These are phyloP conservation scores for Plantago major DNA, from an alignment of 257 asterid species.

Conservation along the genomic window DNA sequence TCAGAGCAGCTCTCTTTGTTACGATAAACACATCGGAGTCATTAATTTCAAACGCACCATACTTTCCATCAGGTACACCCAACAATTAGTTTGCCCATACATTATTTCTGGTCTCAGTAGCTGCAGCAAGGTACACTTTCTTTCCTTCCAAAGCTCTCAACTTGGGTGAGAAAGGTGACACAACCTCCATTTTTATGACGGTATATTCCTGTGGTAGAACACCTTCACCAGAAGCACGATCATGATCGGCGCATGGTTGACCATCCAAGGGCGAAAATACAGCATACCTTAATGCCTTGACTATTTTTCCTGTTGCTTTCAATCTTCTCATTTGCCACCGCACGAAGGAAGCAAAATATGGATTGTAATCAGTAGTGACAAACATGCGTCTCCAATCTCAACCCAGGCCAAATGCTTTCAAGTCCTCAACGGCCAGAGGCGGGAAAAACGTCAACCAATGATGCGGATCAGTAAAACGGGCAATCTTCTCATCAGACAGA, in stretches of 20 bases:
- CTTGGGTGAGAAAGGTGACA: slow-evolving; percentile 69
- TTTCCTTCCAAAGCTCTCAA: slow-evolving; percentile 70
- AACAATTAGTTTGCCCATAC: slow-evolving; percentile 92
- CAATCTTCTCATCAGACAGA: slow-evolving; percentile 72
- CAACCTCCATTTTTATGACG: slow-evolving; percentile 86
- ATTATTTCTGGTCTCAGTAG: slow-evolving; percentile 94
- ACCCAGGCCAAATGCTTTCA: slow-evolving; percentile 69
- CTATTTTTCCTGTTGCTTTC: slow-evolving; percentile 71
- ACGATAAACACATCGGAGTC: slow-evolving; percentile 70
- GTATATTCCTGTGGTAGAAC: slow-evolving; percentile 88
- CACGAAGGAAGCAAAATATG: slow-evolving; percentile 79
- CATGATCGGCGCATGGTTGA: slow-evolving; percentile 93
- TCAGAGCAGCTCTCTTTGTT: slow-evolving; percentile 69
- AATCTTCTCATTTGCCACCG: slow-evolving; percentile 83
- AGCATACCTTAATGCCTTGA: slow-evolving; percentile 68
- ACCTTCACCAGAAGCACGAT: slow-evolving; percentile 95
- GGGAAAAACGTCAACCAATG: neutral
- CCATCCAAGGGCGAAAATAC: slow-evolving; percentile 88
- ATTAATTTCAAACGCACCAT: slow-evolving; percentile 89
- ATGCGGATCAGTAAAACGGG: neutral
- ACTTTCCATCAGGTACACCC: slow-evolving; percentile 90
- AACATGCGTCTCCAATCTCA: slow-evolving; percentile 90
- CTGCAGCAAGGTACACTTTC: too few species aligned
- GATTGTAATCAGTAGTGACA: slow-evolving; percentile 73
- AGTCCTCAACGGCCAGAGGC: neutral